These are phyloP conservation scores for Pichia sorboxylosa DNA, from an alignment of 1,139 yeast genomes.

Conservation along the genomic window DNA sequence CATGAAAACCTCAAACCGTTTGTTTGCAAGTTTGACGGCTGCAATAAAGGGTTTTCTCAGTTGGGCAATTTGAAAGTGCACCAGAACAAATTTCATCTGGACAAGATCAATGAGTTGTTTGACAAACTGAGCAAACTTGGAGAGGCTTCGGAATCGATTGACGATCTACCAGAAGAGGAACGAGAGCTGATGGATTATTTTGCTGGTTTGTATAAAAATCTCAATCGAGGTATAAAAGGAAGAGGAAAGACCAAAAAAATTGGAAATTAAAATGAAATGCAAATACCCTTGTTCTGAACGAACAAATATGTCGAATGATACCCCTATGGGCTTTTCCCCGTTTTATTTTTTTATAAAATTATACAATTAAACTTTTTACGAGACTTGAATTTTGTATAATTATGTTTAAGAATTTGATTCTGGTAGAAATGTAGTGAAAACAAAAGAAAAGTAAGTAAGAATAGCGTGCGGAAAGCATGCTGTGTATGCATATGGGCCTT, in stretches of 20 bases:
- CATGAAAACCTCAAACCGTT: constrained; percentile 73
- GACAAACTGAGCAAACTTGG: constrained; percentile 46
- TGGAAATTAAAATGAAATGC: too few relatives aligned
- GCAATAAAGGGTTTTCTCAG: constrained; percentile 82
- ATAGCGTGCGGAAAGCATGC: too few relatives aligned
- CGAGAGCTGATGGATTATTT: constrained; percentile 63
- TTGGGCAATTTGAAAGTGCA: constrained; percentile 88
- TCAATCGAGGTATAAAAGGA: constrained; percentile 85
- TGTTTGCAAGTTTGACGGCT: constrained; percentile 67
- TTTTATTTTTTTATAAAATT: not conserved
- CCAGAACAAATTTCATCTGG: constrained; percentile 78
- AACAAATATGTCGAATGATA: too few relatives aligned
- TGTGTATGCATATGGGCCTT: too few relatives aligned
- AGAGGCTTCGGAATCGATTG: constrained; percentile 32
- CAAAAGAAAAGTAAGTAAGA: too few relatives aligned
- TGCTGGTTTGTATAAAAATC: constrained; percentile 69
- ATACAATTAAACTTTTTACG: too few relatives aligned
- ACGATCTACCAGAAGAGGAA: constrained; percentile 47
- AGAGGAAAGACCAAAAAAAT: constrained; percentile 44
- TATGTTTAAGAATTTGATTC: too few relatives aligned
- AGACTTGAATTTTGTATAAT: too few relatives aligned
- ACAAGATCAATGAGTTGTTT: constrained; percentile 56
- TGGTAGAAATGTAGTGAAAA: too few relatives aligned
- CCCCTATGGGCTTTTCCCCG: too few relatives aligned
- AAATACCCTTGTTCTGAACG: too few relatives aligned